These are phyloP conservation scores for Brasilioporus rufonigricans DNA, from an alignment of 768 basidiomycete species.

Conservation along the genomic window DNA sequence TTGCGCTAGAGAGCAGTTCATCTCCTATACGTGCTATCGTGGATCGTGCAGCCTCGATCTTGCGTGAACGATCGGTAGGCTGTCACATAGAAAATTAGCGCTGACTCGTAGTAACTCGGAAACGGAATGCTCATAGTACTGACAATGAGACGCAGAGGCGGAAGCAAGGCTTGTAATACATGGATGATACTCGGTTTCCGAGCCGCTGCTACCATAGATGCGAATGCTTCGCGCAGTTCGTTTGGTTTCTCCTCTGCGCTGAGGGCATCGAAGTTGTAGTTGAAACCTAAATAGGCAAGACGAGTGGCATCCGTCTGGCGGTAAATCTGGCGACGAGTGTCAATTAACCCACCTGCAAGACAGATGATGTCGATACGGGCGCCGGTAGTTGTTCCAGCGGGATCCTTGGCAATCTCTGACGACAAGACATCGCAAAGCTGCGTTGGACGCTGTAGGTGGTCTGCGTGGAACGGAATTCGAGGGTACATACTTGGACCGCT, in stretches of 20 bases:
- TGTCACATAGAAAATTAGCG: background rate
- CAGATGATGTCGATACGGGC: background rate
- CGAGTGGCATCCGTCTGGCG: no score
- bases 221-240: background rate
- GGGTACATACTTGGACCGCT: background rate
- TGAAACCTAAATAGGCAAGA: no score
- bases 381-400: no score
- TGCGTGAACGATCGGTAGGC: background rate
- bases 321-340: no score
- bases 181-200: background rate
- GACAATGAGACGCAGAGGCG: background rate
- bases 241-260: no score
- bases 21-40: background rate
- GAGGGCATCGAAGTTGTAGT: no score
- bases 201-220: background rate
- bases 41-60: background rate
- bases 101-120: no score
- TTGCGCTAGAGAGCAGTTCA: background rate
- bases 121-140: background rate
- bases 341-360: background rate
- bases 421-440: background rate
- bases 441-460: background rate
- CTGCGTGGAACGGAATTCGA: background rate
- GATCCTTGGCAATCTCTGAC: no score
- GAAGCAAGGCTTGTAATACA: background rate